Percentiles rank a stretch among this genome's conserved stretches.
Evolutionary conservation across 2,329 filamentous ascomycete species (phyloP).

Genomic region (Cladosporium halotolerans): DNA sequence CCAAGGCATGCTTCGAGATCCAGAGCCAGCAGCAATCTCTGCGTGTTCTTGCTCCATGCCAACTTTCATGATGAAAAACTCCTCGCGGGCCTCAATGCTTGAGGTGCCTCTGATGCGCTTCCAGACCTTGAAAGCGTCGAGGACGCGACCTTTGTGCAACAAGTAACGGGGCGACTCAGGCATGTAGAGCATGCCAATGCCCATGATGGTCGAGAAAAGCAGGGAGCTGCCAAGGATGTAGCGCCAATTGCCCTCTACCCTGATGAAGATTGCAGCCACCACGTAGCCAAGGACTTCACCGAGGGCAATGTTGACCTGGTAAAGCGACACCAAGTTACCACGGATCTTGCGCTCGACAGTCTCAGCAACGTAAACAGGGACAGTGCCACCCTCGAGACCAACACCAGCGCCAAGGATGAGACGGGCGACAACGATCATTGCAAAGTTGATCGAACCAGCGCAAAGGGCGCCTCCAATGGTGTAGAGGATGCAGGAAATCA

Average conservation of each 20-base stretch:
- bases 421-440: constrained; percentile 63
- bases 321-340: constrained; percentile 67
- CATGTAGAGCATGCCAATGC: constrained; percentile 59
- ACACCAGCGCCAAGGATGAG: constrained; percentile 65
- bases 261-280: constrained; percentile 65
- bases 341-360: constrained; percentile 61
- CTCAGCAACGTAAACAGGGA: constrained; percentile 69
- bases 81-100: constrained; percentile 53
- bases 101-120: constrained; percentile 62
- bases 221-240: constrained; percentile 68
- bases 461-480: constrained; percentile 63
- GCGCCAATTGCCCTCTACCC: constrained; percentile 64
- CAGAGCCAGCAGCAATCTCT: constrained; percentile 44
- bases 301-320: constrained; percentile 70
- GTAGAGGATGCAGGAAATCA: constrained; percentile 63
- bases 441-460: constrained; percentile 61
- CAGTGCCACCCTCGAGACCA: constrained; percentile 67
- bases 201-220: constrained; percentile 60
- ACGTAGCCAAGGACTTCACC: constrained; percentile 69
- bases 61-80: constrained; percentile 68
- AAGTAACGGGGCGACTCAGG: constrained; percentile 64
- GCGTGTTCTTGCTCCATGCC: constrained; percentile 50
- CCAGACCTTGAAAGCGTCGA: constrained; percentile 63
- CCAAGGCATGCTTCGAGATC: constrained; percentile 58
- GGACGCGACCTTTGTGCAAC: constrained; percentile 58